Percentiles rank a stretch among this genome's conserved stretches.
These are phyloP conservation scores for Oenanthe sinensis DNA, from an alignment of 129 eudicot genomes.

Conservation along the genomic window DNA sequence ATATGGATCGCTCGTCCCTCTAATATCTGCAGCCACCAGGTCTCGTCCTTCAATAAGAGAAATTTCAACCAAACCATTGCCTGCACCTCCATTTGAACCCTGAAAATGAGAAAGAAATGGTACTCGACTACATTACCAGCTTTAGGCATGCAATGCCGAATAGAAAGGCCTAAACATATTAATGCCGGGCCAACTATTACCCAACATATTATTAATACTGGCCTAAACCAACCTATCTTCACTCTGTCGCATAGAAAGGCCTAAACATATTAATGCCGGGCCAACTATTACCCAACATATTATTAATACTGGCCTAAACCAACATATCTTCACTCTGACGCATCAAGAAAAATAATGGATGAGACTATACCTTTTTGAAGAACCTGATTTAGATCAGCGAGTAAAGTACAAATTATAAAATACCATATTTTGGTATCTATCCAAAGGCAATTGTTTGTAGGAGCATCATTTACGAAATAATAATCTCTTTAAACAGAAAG, in stretches of 20 bases:
- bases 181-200: background rate
- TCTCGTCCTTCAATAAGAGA: slow-evolving; percentile 80
- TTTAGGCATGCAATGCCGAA: background rate
- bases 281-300: background rate
- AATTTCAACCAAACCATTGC: slow-evolving; percentile 76
- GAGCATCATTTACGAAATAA: background rate
- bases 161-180: background rate
- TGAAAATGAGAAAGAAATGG: slow-evolving; percentile 17
- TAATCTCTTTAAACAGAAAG: background rate
- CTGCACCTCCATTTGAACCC: slow-evolving; percentile 40
- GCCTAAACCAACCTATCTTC: background rate
- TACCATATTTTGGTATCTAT: background rate
- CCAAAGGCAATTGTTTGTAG: background rate
- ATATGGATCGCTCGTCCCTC: slow-evolving; percentile 98
- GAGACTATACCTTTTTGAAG: background rate
- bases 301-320: background rate
- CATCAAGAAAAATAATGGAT: background rate
- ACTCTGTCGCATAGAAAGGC: background rate
- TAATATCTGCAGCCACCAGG: slow-evolving; percentile 88
- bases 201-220: background rate
- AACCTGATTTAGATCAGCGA: background rate
- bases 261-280: background rate
- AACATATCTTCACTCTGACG: background rate
- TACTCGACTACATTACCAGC: background rate
- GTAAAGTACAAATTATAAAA: background rate